These are phyloP conservation scores for Jacaranda copaia DNA, from an alignment of 257 asterid species.

Conservation along the genomic window DNA sequence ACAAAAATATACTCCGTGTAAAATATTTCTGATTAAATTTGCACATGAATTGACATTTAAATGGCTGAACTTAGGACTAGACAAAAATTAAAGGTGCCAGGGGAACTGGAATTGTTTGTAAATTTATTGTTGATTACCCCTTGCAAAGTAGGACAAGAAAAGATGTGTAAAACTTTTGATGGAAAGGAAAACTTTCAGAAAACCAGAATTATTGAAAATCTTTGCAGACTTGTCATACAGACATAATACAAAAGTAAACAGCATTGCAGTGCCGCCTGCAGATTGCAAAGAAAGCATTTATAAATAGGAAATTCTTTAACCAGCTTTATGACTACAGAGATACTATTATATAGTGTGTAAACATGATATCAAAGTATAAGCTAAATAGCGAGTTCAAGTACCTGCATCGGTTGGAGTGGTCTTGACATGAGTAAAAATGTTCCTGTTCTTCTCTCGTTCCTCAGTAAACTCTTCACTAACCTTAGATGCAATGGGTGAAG, in stretches of 20 bases:
- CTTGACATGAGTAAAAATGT: slow-evolving; percentile 24
- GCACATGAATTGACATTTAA: neutral
- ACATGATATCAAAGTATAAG: slow-evolving; percentile 9
- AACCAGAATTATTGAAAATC: neutral
- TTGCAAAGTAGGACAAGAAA: neutral
- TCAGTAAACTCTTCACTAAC: slow-evolving; percentile 16
- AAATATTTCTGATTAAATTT: neutral
- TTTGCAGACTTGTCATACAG: neutral
- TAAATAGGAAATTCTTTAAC: neutral
- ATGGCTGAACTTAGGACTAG: neutral
- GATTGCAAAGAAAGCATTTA: slow-evolving; percentile 4
- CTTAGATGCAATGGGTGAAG: slow-evolving; percentile 15
- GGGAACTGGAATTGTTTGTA: neutral
- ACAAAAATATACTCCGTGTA: neutral
- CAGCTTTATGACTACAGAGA: slow-evolving; percentile 17
- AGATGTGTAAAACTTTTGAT: neutral
- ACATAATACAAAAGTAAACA: neutral
- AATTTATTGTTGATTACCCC: neutral
- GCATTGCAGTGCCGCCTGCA: slow-evolving; percentile 11
- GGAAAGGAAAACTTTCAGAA: neutral
- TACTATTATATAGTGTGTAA: neutral
- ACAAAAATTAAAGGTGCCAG: neutral
- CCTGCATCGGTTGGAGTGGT: slow-evolving; percentile 49
- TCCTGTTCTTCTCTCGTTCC: slow-evolving; percentile 27
- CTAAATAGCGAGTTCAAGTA: slow-evolving; percentile 30